Conservation (phyloP, 1,284 basidiomycete genomes). For the Cryptococcus sp. region DNA sequence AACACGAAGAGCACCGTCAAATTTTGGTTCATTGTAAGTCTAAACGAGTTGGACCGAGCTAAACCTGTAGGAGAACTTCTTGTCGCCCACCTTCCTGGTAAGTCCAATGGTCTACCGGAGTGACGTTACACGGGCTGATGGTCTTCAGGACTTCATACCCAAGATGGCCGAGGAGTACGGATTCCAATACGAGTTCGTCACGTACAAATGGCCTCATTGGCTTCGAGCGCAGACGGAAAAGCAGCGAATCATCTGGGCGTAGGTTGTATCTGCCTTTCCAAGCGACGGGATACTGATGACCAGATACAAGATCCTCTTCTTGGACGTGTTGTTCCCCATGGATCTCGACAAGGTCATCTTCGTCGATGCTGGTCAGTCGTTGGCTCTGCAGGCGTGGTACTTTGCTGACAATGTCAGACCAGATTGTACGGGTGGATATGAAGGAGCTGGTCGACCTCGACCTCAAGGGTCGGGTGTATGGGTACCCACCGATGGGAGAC, state of each 20-base stretch:
- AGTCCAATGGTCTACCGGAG: constrained; percentile 21
- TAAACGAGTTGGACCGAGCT: neutral
- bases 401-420: constrained; percentile 51
- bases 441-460: constrained; percentile 88
- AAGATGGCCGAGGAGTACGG: constrained; percentile 82
- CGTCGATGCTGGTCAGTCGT: constrained; percentile 66
- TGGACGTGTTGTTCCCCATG: constrained; percentile 97
- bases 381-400: neutral
- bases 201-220: constrained; percentile 99
- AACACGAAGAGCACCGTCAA: constrained; percentile 92
- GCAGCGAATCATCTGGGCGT: constrained; percentile 96
- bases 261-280: constrained; percentile 7
- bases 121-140: constrained; percentile 2
- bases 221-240: constrained; percentile 94
- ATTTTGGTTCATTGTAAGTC: constrained; percentile 90
- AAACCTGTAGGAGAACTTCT: constrained; percentile 66
- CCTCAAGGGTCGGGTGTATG: constrained; percentile 84
- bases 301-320: constrained; percentile 92
- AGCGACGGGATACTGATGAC: neutral
- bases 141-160: constrained; percentile 78
- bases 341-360: constrained; percentile 97
- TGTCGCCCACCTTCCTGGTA: constrained; percentile 93
- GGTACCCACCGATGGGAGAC: constrained; percentile 95
- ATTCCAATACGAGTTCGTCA: constrained; percentile 91
- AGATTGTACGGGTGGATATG: constrained; percentile 93